Base-by-base conservation (phyloP, 78 protist species). In the Planoprotostelium fungivorum region DNA sequence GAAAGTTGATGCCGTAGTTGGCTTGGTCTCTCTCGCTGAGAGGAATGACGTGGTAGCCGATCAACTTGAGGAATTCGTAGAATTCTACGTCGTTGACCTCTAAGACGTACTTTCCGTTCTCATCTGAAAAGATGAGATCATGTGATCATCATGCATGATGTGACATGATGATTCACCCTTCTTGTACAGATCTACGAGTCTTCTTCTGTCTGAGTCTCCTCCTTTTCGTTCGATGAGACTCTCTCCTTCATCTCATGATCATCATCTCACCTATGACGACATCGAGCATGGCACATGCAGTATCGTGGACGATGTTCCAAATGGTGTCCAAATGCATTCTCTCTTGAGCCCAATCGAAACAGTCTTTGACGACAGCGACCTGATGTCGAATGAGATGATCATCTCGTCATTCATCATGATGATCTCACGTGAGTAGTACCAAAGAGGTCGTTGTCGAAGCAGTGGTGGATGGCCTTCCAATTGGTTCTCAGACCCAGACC, bases 291-390 rank as follows among this genome's bases (percentile, higher is more conserved):
- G 90, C 63, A 91, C 84, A 87, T 0, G 84, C 86, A 29, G 87
- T 29, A 35, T 93, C 95, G 38, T 89, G 84, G 83, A 94, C 90
- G 25, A 96, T 95, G 86, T 96, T 95, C 35, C 89, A 95, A 63
- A 94, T 90, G 25, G 96, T 93, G 86, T 97, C 99, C 10, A 97
- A 86, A 92, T 97, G 99, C 99, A 97, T 97, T 10, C 98, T 88
- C 36, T 96, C 96, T 90, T 96, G 98, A 85, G 88, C 84, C 51
- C 89, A 51, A 83, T 97, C 99, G 87, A 95, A 94, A 34, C 86
- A 84, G 88, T 97, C 99, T 36, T 90, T 93, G 73, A 97, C 98
- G 1, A 97, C 96, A 25, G 97, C 97, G 28, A 97, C 95, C 73
- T 51, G 73, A 51, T 51, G 5, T 51, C 16, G 16, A 51, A 51